A percentile compares a stretch with the other conserved stretches of the same genome.
Conservation (phyloP, 2,329 filamentous ascomycete genomes). For the Neophaeococcomyces aloes region DNA sequence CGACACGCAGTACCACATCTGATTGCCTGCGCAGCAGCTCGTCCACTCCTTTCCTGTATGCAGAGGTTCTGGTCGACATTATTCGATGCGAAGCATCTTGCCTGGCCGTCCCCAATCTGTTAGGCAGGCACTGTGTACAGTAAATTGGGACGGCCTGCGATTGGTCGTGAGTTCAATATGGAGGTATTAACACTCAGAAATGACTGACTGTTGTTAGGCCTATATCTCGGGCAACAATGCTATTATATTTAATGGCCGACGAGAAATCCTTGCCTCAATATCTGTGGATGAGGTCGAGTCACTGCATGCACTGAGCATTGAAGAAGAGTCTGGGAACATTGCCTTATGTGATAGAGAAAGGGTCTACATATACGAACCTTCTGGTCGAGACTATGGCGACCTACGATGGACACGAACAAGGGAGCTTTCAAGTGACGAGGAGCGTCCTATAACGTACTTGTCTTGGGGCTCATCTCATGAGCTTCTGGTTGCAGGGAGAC, state of each 20-base stretch:
- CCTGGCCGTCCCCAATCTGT: slow-evolving; percentile 68
- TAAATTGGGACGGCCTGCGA: slow-evolving; percentile 60
- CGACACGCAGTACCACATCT: no score
- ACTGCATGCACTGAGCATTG: slow-evolving; percentile 67
- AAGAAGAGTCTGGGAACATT: slow-evolving; percentile 76
- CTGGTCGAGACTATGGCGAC: slow-evolving; percentile 57
- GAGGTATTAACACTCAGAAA: slow-evolving; percentile 1
- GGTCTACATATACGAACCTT: slow-evolving; percentile 69
- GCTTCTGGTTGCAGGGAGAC: slow-evolving; percentile 63
- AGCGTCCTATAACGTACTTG: slow-evolving; percentile 44
- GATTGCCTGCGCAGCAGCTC: no score
- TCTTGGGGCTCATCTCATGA: slow-evolving; percentile 87
- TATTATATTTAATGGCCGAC: slow-evolving; percentile 65
- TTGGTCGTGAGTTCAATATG: slow-evolving; percentile 52
- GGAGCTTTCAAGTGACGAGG: slow-evolving; percentile 29
- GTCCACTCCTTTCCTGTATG: not conserved
- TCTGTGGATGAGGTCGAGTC: slow-evolving; percentile 64
- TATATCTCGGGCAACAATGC: slow-evolving; percentile 87
- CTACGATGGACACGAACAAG: slow-evolving; percentile 36
- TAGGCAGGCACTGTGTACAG: slow-evolving; percentile 66
- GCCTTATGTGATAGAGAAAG: slow-evolving; percentile 57
- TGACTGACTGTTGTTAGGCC: slow-evolving; percentile 40
- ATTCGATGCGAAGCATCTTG: slow-evolving; percentile 62
- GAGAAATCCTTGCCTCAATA: slow-evolving; percentile 74
- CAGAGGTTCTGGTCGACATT: not conserved